phyloP scores from a whole-genome alignment of 1,139 yeast species.

The Candida gigantensis region DNA sequence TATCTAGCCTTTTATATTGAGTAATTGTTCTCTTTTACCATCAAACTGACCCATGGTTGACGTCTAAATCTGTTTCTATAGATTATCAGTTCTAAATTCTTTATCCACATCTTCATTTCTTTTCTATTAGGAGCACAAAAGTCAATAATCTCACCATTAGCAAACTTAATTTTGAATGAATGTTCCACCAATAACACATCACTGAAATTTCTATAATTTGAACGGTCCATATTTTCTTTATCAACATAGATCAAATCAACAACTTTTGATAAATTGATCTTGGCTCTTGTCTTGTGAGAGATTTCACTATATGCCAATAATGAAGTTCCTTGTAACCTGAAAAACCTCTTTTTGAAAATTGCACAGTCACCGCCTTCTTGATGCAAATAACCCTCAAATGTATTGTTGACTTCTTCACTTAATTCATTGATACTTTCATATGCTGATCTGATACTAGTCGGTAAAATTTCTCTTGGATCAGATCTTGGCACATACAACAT shows the following conservation, averaged over 20 bases:
- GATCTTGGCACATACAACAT: conserved; percentile 72
- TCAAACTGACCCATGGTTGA: conserved; percentile 71
- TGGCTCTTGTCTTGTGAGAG: conserved; percentile 62
- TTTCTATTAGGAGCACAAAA: conserved; percentile 64
- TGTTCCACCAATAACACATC: conserved; percentile 64
- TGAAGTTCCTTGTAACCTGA: conserved; percentile 59
- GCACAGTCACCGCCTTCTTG: conserved; percentile 83
- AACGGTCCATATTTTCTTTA: conserved; percentile 36
- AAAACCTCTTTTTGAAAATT: conserved; percentile 61
- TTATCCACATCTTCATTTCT: conserved; percentile 61
- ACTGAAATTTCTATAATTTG: conserved; percentile 56
- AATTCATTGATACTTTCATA: conserved; percentile 52
- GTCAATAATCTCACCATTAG: conserved; percentile 68
- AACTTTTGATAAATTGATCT: conserved; percentile 64
- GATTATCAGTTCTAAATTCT: conserved; percentile 52
- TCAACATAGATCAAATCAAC: conserved; percentile 55
- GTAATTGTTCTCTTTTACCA: conserved; percentile 26
- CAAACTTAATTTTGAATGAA: conserved; percentile 63
- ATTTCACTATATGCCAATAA: conserved; percentile 67
- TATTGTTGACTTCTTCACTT: conserved; percentile 35
- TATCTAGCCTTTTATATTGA: too few relatives aligned
- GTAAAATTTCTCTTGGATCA: conserved; percentile 57
- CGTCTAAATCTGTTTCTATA: conserved; percentile 53
- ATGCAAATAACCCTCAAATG: conserved; percentile 61
- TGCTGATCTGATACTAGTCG: conserved; percentile 64